Evolutionary conservation across 208 protist genomes (phyloP), one percentile per base, ranked within the genome.

Genomic region (Leishmania lainsoni): DNA sequence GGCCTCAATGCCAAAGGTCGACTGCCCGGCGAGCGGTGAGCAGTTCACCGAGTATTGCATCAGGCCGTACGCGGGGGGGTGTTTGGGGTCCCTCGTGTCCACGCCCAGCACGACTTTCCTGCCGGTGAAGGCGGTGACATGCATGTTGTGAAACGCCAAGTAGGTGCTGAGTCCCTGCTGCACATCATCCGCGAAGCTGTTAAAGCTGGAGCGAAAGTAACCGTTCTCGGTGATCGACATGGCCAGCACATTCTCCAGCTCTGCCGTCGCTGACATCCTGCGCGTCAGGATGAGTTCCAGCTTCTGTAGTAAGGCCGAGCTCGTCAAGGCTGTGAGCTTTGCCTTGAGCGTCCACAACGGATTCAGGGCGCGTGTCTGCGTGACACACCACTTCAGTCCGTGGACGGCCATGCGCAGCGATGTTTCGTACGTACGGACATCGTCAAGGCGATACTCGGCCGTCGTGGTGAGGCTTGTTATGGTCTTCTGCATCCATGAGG

Each of bases 181-280:
- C n/a, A 76, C 74, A 32, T 84, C 84, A 54, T 86, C 81, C 5
- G 63, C 76, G 14, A 78, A 52, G 26, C 80, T 81, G 45, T 61
- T 69, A 59, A 97, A 29, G 20, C 56, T 71, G 17, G 83, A 89
- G 26, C 75, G 87, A 56, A 95, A 94, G 80, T 87, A 89, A 52
- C 94, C 92, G 78, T 90, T 59, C 72, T 93, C 83, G 39, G 56
- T 86, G 16, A 93, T 59, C 16, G 90, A 96, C 88, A 88, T 90
- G 5, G 86, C 83, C 35, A 94, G 68, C 2, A 85, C 86, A 79
- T 92, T 97, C 83, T 92, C 82, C 52, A 97, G 88, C 75, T 82
- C 80, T 22, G 79, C 87, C n/a, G 77, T 81, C 42, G 73, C 42
- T 17, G 91, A 92, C 52, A 97, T 85, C 76, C 90, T 89, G n/a